Conservation (phyloP, 75 land plant genomes). For the Larix kaempferi region DNA sequence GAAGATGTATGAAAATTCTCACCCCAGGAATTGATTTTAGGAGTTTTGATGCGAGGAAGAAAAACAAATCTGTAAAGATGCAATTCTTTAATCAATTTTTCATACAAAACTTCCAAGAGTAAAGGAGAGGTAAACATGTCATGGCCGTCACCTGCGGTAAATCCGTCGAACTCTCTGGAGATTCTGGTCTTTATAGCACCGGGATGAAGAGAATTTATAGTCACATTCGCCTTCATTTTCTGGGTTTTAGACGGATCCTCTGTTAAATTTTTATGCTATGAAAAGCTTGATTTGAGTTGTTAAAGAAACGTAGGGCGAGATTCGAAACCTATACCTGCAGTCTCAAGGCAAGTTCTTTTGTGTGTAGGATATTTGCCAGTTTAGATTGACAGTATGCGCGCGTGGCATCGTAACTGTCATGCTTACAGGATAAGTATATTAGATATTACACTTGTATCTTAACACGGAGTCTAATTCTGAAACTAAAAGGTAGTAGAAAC, state of each 20-base stretch:
- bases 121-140: background rate
- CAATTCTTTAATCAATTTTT: background rate
- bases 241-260: constrained; percentile 12
- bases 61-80: constrained; percentile 44
- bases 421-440: background rate
- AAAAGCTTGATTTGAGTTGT: constrained; percentile 15
- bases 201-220: constrained; percentile 82
- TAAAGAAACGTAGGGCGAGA: background rate
- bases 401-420: constrained; percentile 42
- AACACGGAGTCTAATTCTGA: too few species aligned
- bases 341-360: constrained; percentile 58
- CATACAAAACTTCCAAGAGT: background rate
- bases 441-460: too few species aligned
- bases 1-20: background rate
- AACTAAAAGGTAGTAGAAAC: too few species aligned
- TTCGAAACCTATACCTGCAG: background rate
- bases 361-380: constrained; percentile 80
- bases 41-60: constrained; percentile 61
- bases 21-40: constrained; percentile 74
- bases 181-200: constrained; percentile 70
- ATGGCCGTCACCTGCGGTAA: constrained; percentile 40
- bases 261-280: constrained; percentile 24
- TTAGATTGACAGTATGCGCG: constrained; percentile 78
- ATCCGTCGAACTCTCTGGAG: constrained; percentile 57
- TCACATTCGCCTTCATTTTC: constrained; percentile 69